Conservation (phyloP, 768 basidiomycete genomes). For the Pholiota conissans region DNA sequence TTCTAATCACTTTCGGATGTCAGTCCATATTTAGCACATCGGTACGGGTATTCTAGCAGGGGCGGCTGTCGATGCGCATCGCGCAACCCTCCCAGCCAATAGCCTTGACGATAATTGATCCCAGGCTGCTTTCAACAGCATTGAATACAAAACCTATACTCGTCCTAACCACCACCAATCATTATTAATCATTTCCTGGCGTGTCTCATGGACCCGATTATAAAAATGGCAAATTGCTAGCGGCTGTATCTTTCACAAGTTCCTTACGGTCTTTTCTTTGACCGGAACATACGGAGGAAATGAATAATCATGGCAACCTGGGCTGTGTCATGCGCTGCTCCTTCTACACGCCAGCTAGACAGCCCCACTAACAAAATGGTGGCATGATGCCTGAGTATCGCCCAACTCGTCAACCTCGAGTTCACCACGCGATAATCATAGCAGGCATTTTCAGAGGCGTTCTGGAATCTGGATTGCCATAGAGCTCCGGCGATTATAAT, state of each 20-base stretch:
- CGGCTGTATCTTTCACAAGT: not conserved
- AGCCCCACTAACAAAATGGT: not conserved
- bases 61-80: not conserved
- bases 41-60: not conserved
- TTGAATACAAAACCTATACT: no score
- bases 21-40: not conserved
- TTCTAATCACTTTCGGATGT: not conserved
- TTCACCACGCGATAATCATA: not conserved
- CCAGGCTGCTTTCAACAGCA: not conserved
- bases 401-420: no score
- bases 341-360: not conserved
- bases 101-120: not conserved
- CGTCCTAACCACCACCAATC: no score
- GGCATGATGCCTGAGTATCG: not conserved
- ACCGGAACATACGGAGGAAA: not conserved
- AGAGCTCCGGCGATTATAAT: not conserved
- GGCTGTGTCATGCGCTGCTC: not conserved
- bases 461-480: not conserved
- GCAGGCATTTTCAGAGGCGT: not conserved
- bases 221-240: not conserved
- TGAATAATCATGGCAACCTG: not conserved
- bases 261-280: not conserved
- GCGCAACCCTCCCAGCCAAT: no score
- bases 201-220: not conserved
- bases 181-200: not conserved